Conservation (phyloP, 2,329 filamentous ascomycete genomes). For the Neodidymelliopsis sp. region DNA sequence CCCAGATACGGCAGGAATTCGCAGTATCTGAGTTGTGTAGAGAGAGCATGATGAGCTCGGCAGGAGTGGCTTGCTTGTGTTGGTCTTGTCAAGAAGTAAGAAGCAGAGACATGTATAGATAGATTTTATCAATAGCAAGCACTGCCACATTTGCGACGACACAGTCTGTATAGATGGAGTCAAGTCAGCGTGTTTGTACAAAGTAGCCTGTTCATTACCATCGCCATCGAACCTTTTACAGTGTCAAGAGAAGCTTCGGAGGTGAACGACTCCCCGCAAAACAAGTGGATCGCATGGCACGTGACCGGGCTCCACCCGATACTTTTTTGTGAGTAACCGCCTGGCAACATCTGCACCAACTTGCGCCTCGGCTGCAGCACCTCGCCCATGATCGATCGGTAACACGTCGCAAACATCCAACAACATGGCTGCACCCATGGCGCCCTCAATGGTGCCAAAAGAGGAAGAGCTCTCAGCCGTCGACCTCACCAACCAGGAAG, state of each 20-base stretch:
- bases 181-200: no score
- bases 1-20: constrained; percentile 2
- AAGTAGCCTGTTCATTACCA: no score
- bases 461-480: constrained; percentile 24
- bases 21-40: background rate
- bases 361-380: constrained; percentile 10
- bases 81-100: no score
- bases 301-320: constrained; percentile 8
- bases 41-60: no score
- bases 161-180: no score
- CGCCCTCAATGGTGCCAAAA: constrained; percentile 28
- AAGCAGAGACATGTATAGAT: no score
- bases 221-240: no score
- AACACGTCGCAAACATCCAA: constrained; percentile 8
- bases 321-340: constrained; percentile 17
- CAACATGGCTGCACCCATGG: constrained; percentile 35
- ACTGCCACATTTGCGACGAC: no score
- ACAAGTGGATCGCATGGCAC: background rate
- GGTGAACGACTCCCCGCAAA: constrained; percentile 12
- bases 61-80: no score
- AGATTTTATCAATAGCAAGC: no score
- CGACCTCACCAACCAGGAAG: constrained; percentile 18
- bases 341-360: constrained; percentile 1
- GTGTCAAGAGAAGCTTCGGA: background rate
- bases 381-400: constrained; percentile 34